Evolutionary conservation across 148 eudicot species (phyloP).

Genomic region (Persicaria maculosa): DNA sequence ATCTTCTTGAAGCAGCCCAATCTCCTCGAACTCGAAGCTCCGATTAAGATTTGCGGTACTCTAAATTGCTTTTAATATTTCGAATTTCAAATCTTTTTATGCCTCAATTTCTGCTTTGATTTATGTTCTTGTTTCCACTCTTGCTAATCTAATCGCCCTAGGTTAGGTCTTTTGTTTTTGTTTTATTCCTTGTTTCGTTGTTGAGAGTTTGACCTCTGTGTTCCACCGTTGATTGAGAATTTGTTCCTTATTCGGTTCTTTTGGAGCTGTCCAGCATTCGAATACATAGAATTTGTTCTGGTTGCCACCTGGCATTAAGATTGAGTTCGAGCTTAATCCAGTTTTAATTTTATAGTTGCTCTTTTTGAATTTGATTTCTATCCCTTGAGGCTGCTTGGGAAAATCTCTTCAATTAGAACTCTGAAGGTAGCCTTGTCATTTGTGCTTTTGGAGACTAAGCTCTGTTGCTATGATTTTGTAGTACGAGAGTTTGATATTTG

Average conservation of each 20-base stretch:
- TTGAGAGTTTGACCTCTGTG: not conserved
- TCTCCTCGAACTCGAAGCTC: slow-evolving; percentile 82
- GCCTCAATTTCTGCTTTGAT: not conserved
- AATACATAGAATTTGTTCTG: not conserved
- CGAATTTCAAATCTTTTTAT: not conserved
- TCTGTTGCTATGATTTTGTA: not conserved
- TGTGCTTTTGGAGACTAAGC: not conserved
- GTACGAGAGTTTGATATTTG: not conserved
- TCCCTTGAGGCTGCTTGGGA: not conserved
- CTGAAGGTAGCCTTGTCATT: not conserved
- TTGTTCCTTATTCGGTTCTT: slow-evolving; percentile 8
- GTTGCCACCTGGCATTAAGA: not conserved
- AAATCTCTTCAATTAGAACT: not conserved
- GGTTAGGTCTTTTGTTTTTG: not conserved
- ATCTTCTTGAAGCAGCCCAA: slow-evolving; percentile 71
- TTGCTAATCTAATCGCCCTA: not conserved
- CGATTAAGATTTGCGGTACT: slow-evolving; percentile 84
- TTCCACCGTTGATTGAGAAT: not conserved
- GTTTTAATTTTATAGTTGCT: not conserved
- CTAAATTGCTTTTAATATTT: not conserved
- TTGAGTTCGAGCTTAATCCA: not conserved
- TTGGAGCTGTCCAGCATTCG: not conserved
- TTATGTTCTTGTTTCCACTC: not conserved
- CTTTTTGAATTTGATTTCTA: not conserved
- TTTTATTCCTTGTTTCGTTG: not conserved